Conservation (phyloP, 306 rosid genomes). For the Prinsepia uniflora region DNA sequence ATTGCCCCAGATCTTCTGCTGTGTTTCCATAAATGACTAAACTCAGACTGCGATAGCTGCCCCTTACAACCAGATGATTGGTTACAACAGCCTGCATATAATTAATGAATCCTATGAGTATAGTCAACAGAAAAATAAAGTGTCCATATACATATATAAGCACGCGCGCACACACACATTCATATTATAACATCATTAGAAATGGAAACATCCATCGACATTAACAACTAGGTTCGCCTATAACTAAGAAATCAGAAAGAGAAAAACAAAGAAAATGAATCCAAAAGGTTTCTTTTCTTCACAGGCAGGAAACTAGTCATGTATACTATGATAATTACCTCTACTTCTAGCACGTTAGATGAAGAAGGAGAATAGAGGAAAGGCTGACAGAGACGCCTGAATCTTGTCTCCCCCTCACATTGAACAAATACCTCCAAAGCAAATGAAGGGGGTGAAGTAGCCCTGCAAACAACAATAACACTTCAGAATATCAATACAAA, state of each 20-base stretch:
- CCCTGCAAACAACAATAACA: constrained; percentile 49
- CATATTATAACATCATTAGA: not conserved
- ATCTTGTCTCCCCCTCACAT: constrained; percentile 98
- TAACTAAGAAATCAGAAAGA: not conserved
- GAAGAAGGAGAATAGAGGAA: constrained; percentile 97
- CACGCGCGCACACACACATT: not conserved
- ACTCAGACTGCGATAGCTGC: constrained; percentile 94
- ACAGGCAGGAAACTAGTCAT: not conserved
- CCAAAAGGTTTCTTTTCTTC: not conserved
- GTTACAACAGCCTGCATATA: constrained; percentile 83
- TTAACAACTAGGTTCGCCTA: constrained; percentile 5
- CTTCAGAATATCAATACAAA: constrained; percentile 14
- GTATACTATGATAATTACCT: constrained; percentile 50
- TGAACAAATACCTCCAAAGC: constrained; percentile 96
- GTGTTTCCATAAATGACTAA: constrained; percentile 93
- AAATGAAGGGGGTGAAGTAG: constrained; percentile 96
- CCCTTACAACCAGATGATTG: constrained; percentile 93
- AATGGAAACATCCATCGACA: not conserved
- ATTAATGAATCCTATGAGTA: constrained; percentile 21
- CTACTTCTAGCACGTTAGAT: constrained; percentile 93
- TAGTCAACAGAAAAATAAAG: constrained; percentile 11
- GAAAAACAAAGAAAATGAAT: not conserved
- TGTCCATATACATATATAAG: not conserved
- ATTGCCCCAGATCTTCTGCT: constrained; percentile 95
- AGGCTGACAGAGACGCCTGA: constrained; percentile 95